These are phyloP conservation scores for Malus asiatica DNA, from an alignment of 306 rosid species.

Conservation along the genomic window DNA sequence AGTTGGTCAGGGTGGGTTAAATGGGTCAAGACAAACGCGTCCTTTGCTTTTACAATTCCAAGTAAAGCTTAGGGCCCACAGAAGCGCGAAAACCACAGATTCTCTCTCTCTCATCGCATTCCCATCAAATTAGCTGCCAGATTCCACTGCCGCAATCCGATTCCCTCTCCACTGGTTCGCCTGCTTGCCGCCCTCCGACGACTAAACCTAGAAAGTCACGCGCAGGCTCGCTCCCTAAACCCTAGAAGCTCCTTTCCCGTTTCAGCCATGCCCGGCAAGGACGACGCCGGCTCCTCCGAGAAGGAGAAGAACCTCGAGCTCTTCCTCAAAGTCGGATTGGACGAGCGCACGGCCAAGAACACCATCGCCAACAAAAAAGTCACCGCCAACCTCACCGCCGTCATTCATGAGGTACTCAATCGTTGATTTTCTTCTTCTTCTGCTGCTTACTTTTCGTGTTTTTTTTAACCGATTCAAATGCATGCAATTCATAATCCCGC, in stretches of 20 bases:
- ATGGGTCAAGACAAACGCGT: not conserved
- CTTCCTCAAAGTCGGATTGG: slow-evolving; percentile 63
- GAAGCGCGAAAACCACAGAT: not conserved
- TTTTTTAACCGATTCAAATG: not conserved
- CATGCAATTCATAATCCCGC: not conserved
- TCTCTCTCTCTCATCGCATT: not conserved
- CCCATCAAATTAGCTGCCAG: not conserved
- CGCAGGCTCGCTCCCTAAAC: not conserved
- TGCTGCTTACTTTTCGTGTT: not conserved
- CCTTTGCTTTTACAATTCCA: not conserved
- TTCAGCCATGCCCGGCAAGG: slow-evolving; percentile 48
- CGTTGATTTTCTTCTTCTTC: not conserved
- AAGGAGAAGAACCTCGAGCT: slow-evolving; percentile 70
- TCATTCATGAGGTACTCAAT: slow-evolving; percentile 58
- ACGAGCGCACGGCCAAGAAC: slow-evolving; percentile 81
- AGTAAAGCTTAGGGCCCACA: not conserved
- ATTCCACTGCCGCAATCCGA: not conserved
- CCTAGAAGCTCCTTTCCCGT: not conserved
- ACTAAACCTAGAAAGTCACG: not conserved
- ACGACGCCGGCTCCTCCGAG: slow-evolving; percentile 30
- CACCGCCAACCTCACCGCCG: slow-evolving; percentile 72
- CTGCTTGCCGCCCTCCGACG: not conserved
- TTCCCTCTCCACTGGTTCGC: not conserved
- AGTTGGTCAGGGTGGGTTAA: not conserved
- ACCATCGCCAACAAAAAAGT: slow-evolving; percentile 85